Conservation (phyloP, 768 basidiomycete genomes). For the Boletellus sp. region DNA sequence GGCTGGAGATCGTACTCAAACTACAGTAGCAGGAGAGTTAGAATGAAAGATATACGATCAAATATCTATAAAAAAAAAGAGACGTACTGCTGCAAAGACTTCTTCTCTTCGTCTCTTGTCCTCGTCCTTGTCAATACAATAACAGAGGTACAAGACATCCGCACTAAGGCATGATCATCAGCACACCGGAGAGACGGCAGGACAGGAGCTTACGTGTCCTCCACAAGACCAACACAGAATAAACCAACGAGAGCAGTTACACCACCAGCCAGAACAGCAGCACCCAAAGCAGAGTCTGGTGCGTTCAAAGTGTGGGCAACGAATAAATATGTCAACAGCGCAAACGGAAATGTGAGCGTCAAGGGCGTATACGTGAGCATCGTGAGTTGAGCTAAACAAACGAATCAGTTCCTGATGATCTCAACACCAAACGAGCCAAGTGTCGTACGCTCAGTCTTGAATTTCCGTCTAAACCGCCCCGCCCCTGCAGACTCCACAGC, state of each 20-base stretch:
- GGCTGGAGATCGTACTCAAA: conserved; percentile 39
- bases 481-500: conserved; percentile 46
- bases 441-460: conserved; percentile 56
- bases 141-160: conserved; percentile 65
- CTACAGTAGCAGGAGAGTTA: conserved; percentile 19
- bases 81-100: conserved; percentile 52
- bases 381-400: conserved; percentile 53
- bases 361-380: conserved; percentile 70
- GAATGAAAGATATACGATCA: not conserved
- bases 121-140: conserved; percentile 58
- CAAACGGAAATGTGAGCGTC: conserved; percentile 77
- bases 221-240: conserved; percentile 79
- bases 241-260: conserved; percentile 78
- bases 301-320: conserved; percentile 76
- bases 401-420: not conserved
- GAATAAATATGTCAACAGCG: conserved; percentile 80
- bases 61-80: not conserved
- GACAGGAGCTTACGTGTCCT: conserved; percentile 55
- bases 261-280: conserved; percentile 71
- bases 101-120: conserved; percentile 49
- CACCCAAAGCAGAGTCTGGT: conserved; percentile 69
- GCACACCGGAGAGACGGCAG: not conserved
- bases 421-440: not conserved
- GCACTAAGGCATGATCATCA: conserved; percentile 36
- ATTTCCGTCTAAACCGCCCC: conserved; percentile 43